Conservation (phyloP, 2,329 filamentous ascomycete species). For the Magnaporthiopsis incrustans region DNA sequence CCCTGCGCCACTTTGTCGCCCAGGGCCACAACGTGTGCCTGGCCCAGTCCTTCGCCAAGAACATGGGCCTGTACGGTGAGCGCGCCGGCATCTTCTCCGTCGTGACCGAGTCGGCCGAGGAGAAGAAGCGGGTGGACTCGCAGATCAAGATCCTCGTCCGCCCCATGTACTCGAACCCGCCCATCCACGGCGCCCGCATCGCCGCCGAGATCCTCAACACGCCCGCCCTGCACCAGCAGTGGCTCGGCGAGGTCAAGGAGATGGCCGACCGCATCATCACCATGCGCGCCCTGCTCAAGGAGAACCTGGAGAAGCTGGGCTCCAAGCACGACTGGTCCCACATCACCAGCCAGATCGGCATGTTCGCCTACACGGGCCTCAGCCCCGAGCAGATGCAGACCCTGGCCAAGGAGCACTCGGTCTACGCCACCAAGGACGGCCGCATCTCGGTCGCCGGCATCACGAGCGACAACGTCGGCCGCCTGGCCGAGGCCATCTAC, state of each 20-base stretch:
- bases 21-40: slow-evolving; percentile 84
- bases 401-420: slow-evolving; percentile 90
- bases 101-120: slow-evolving; percentile 73
- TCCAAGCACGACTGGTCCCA: slow-evolving; percentile 98
- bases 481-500: slow-evolving; percentile 76
- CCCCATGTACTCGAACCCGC: slow-evolving; percentile 96
- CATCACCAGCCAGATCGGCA: slow-evolving; percentile 98
- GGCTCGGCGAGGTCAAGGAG: slow-evolving; percentile 92
- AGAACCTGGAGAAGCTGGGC: slow-evolving; percentile 89
- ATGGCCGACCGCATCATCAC: slow-evolving; percentile 99
- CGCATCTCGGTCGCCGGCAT: slow-evolving; percentile 82
- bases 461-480: slow-evolving; percentile 69
- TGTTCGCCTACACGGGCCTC: slow-evolving; percentile 98
- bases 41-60: slow-evolving; percentile 96
- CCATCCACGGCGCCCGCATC: slow-evolving; percentile 91
- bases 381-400: slow-evolving; percentile 84
- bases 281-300: slow-evolving; percentile 91
- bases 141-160: slow-evolving; percentile 98
- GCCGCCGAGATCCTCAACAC: slow-evolving; percentile 88
- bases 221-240: slow-evolving; percentile 78
- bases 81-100: slow-evolving; percentile 95
- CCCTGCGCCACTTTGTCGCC: slow-evolving; percentile 86
- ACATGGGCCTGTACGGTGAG: slow-evolving; percentile 99
- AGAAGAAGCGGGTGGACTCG: slow-evolving; percentile 93
- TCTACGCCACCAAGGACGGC: slow-evolving; percentile 93